Evolutionary conservation across 495 filamentous ascomycete species (phyloP).

Genomic region (Penicillium alfredii): DNA sequence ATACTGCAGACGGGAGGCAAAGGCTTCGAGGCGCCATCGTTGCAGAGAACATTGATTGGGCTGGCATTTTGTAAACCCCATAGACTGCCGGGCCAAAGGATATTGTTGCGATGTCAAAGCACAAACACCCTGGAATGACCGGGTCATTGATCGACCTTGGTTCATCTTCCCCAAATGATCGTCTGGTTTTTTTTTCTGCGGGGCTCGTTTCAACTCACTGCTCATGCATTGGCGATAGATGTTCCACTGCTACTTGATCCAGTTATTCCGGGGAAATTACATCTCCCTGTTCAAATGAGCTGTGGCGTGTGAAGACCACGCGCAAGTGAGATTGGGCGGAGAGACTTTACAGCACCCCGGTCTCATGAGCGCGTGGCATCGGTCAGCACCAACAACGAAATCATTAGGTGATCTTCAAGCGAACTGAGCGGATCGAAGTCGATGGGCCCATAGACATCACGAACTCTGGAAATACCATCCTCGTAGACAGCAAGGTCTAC

Average conservation of each 20-base stretch:
- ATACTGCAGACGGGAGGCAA: too few species aligned
- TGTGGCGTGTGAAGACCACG: conserved; percentile 14
- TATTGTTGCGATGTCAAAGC: not conserved
- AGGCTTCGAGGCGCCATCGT: too few species aligned
- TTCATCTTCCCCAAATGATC: conserved; percentile 13
- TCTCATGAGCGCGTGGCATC: conserved; percentile 15
- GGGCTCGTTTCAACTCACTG: conserved; percentile 5
- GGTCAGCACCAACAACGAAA: too few species aligned
- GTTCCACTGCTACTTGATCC: not conserved
- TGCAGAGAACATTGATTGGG: too few species aligned
- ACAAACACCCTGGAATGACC: not conserved
- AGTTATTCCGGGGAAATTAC: conserved; percentile 10
- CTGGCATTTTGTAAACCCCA: too few species aligned
- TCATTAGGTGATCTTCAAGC: too few species aligned
- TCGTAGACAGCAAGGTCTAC: too few species aligned
- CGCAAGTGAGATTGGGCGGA: conserved; percentile 13
- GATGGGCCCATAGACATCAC: too few species aligned
- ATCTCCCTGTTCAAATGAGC: conserved; percentile 3
- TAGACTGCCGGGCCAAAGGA: too few species aligned
- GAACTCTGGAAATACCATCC: too few species aligned
- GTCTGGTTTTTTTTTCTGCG: conserved; percentile 14
- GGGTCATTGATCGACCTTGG: too few species aligned
- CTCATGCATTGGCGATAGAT: not conserved
- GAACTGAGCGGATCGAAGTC: too few species aligned
- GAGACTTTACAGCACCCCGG: conserved; percentile 10